Base-by-base conservation (phyloP, 768 basidiomycete species). In the Auricularia cornea region DNA sequence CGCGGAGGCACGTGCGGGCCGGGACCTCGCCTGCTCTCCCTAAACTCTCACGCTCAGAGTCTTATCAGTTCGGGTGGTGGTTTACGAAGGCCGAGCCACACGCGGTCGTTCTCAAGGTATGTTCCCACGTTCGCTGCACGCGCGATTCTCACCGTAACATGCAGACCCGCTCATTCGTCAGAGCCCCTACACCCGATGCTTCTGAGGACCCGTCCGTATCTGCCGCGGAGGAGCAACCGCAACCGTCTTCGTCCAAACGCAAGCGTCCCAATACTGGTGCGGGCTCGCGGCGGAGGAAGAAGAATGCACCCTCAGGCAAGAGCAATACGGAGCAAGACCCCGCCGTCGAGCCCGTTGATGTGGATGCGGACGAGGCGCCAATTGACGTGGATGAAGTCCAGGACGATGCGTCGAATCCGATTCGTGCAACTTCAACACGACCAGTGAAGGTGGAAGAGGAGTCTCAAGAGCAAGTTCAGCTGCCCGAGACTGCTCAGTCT, bases 61-160 rank as follows among this genome's bases (percentile, higher is more conserved):
- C 82, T 0, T 96, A 95, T 70, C 94, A 96, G 67, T 94, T 92
- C 72, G 92, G 89, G 59, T 96, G 92, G 72, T 96, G 94, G 75
- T 79, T 95, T 67, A 84, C 92, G 28, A 87, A 86, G 73, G 86
- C 84, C 2, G 92, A 93, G 60, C 82, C 89, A 11, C 91, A 95
- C 72, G 85, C 90, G 0, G 80, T 94, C 2, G 77, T 94, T 8
- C 77, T 91, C 68, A 96, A 96, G 81, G 94, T 89, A 59, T n/a
- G 75, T 66, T 29, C 54, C 54, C 26, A 30, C 28, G 26, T 26
- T 26, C 11, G 3, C 28, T 28, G 8, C 16, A 26, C 29, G 26
- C 29, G 28, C 16, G 44, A 18, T 5, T 18, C 44, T 48, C 20
- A 48, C 20, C 20, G 12, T 18, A 11, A 6, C 23, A 2, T 30